phyloP scores from a whole-genome alignment of 2,329 filamentous ascomycete species.

The Nemania sp. region DNA sequence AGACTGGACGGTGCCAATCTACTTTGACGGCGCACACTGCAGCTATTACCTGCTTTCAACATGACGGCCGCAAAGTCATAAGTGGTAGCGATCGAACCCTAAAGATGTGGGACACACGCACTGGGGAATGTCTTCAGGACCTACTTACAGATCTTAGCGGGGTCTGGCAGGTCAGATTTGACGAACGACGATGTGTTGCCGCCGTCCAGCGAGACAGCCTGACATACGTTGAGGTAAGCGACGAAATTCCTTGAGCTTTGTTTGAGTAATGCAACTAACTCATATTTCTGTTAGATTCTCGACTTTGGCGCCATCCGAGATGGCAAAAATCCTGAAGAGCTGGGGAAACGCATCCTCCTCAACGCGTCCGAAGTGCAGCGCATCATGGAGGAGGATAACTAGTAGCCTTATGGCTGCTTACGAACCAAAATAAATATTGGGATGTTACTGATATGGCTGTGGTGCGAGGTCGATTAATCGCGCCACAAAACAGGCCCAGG shows the following conservation, averaged over 20 bases:
- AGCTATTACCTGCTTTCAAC: slow-evolving; percentile 98
- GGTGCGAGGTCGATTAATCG: no score
- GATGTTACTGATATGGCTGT: no score
- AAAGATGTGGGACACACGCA: slow-evolving; percentile 98
- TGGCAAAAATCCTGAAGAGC: slow-evolving; percentile 79
- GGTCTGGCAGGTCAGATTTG: slow-evolving; percentile 99
- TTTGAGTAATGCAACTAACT: slow-evolving; percentile 50
- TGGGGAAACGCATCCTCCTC: slow-evolving; percentile 81
- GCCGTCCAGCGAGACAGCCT: slow-evolving; percentile 92
- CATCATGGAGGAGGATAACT: slow-evolving; percentile 50
- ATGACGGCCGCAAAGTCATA: slow-evolving; percentile 96
- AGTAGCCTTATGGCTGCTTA: background rate
- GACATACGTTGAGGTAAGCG: slow-evolving; percentile 92
- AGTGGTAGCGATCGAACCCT: slow-evolving; percentile 94
- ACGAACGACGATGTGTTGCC: slow-evolving; percentile 93
- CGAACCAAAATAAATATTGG: background rate
- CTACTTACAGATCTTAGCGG: slow-evolving; percentile 91
- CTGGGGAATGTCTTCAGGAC: slow-evolving; percentile 91
- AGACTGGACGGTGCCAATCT: slow-evolving; percentile 89
- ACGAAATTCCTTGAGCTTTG: background rate
- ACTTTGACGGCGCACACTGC: slow-evolving; percentile 94
- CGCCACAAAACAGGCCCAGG: no score
- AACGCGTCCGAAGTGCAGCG: slow-evolving; percentile 66
- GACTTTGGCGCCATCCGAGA: slow-evolving; percentile 96
- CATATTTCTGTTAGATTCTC: slow-evolving; percentile 75